phyloP scores from a whole-genome alignment of 2,329 filamentous ascomycete species.

The Blastomyces emzantsi region DNA sequence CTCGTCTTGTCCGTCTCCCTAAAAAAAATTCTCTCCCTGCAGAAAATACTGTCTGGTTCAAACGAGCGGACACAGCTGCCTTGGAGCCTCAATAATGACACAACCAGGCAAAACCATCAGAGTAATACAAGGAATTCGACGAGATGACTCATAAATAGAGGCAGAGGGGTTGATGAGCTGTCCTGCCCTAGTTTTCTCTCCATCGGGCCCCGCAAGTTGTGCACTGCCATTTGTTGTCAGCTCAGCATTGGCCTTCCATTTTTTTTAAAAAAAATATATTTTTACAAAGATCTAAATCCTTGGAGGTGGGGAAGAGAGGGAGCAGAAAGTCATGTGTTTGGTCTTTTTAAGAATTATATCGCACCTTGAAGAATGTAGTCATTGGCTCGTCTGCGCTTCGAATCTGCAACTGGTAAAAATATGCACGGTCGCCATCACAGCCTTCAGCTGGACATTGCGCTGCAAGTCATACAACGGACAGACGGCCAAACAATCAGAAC shows the following conservation, averaged over 20 bases:
- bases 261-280: not conserved
- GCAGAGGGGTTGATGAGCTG: not conserved
- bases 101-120: not conserved
- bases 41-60: not conserved
- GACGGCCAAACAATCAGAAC: not conserved
- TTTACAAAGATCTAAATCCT: not conserved
- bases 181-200: conserved; percentile 39
- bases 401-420: conserved; percentile 96
- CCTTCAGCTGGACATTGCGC: conserved; percentile 73
- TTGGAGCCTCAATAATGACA: not conserved
- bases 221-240: conserved; percentile 28
- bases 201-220: conserved; percentile 39
- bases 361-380: conserved; percentile 88
- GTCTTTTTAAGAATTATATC: conserved; percentile 16
- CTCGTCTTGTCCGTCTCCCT: no score
- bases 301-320: not conserved
- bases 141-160: not conserved
- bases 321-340: not conserved
- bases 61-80: not conserved
- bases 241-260: not conserved
- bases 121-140: not conserved
- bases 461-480: conserved; percentile 20
- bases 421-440: conserved; percentile 76
- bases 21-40: not conserved
- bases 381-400: conserved; percentile 97